Percentiles rank a stretch among this genome's conserved stretches.
phyloP scores from a whole-genome alignment of 305 asterid genomes.

The Fraxinus angustifolia region DNA sequence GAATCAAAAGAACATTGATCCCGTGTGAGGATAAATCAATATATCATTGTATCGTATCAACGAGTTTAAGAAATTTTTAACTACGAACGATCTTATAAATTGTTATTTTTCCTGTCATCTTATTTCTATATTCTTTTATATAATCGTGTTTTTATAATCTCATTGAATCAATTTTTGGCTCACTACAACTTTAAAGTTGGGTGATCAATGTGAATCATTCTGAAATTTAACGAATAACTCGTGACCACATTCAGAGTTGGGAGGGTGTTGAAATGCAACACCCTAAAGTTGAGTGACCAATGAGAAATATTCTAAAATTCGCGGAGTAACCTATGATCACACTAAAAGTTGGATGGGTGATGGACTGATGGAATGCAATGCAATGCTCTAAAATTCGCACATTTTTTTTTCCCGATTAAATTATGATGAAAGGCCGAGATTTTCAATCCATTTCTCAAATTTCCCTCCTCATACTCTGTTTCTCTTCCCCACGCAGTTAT shows the following conservation, averaged over 20 bases:
- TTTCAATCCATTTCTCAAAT: not conserved
- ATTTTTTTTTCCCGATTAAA: not conserved
- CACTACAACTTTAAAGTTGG: not conserved
- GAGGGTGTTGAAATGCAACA: not conserved
- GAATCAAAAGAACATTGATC: not conserved
- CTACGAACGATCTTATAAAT: too few relatives aligned
- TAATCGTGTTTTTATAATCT: too few relatives aligned
- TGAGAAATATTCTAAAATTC: too few relatives aligned
- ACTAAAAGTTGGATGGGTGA: not conserved
- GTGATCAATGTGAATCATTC: not conserved
- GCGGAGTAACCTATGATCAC: not conserved
- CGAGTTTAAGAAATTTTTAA: too few relatives aligned
- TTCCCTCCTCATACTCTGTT: not conserved
- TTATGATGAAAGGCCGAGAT: not conserved
- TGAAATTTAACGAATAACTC: too few relatives aligned
- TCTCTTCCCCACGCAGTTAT: not conserved
- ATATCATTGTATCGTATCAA: not conserved
- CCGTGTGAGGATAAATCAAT: not conserved
- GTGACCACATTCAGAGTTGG: not conserved
- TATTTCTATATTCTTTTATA: too few relatives aligned
- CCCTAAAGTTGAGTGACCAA: not conserved
- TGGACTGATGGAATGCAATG: not conserved
- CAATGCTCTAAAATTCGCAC: too few relatives aligned
- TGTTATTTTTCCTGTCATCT: not conserved
- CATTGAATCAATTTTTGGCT: not conserved